Conservation (phyloP, 257 asterid genomes). For the Solanum medicagineum region DNA sequence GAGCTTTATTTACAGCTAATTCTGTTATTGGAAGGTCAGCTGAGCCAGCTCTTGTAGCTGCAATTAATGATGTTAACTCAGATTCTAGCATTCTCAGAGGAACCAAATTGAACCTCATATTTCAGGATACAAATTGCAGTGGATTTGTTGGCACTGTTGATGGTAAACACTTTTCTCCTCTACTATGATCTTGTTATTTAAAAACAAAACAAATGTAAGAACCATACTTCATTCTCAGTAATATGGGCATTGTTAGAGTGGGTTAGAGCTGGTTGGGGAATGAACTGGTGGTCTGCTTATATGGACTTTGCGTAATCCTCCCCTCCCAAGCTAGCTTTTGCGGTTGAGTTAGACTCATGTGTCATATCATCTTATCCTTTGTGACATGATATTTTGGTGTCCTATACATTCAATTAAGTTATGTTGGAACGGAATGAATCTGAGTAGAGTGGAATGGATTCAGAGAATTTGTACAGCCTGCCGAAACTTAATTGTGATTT, state of each 20-base stretch:
- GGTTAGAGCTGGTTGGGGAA: neutral
- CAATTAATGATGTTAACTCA: slow-evolving; percentile 64
- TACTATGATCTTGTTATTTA: neutral
- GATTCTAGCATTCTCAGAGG: slow-evolving; percentile 40
- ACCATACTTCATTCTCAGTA: neutral
- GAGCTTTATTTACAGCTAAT: slow-evolving; percentile 62
- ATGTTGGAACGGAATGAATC: neutral
- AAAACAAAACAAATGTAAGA: neutral
- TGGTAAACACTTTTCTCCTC: slow-evolving; percentile 26
- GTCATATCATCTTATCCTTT: neutral
- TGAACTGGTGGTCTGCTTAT: neutral
- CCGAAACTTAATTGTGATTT: neutral
- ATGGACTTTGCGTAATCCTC: neutral
- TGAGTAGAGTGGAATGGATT: neutral
- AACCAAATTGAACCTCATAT: slow-evolving; percentile 42
- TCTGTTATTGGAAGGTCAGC: slow-evolving; percentile 77
- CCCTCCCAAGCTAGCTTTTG: neutral
- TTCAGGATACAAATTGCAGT: slow-evolving; percentile 89
- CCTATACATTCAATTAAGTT: neutral
- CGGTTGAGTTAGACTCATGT: neutral
- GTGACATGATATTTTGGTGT: neutral
- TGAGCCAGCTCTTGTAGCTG: slow-evolving; percentile 63
- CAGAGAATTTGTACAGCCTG: neutral
- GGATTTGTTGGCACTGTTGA: slow-evolving; percentile 75
- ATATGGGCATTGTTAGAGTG: neutral